phyloP scores from a whole-genome alignment of 2,329 filamentous ascomycete genomes.

The Hypomyces rosellus region DNA sequence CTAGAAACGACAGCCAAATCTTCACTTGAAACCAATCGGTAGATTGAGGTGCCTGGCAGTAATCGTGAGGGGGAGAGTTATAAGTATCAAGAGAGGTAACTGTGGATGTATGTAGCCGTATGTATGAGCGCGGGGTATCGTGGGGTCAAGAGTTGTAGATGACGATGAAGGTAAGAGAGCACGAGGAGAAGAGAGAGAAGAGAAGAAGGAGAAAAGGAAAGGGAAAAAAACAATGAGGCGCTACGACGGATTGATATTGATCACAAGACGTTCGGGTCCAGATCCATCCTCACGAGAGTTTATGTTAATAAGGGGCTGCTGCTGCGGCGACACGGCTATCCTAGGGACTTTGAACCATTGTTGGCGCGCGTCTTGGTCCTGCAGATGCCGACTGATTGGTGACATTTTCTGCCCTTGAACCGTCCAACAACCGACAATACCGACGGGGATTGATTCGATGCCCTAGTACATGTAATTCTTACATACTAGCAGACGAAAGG shows the following conservation, averaged over 20 bases:
- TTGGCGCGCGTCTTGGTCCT: no score
- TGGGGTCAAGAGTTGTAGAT: slow-evolving; percentile 4
- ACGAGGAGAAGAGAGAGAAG: slow-evolving; percentile 8
- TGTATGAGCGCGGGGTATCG: slow-evolving; percentile 7
- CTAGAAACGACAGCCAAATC: not conserved
- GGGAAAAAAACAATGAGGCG: slow-evolving; percentile 12
- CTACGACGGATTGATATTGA: slow-evolving; percentile 4
- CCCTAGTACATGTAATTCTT: no score
- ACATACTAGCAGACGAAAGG: no score
- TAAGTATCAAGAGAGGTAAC: not conserved
- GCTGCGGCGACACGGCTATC: slow-evolving; percentile 3
- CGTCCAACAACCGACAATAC: slow-evolving; percentile 9
- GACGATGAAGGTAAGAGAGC: slow-evolving; percentile 1
- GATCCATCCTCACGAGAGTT: not conserved
- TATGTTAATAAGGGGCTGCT: no score
- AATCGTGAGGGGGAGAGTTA: not conserved
- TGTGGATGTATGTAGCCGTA: no score
- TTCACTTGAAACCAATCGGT: not conserved
- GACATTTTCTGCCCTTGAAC: not conserved
- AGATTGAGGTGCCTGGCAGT: not conserved
- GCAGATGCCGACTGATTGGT: no score
- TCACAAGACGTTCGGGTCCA: slow-evolving; percentile 8
- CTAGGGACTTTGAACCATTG: slow-evolving; percentile 1
- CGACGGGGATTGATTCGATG: not conserved
- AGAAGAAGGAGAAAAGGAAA: slow-evolving; percentile 4